Evolutionary conservation across 768 basidiomycete genomes (phyloP).

Genomic region (Russula foetens): DNA sequence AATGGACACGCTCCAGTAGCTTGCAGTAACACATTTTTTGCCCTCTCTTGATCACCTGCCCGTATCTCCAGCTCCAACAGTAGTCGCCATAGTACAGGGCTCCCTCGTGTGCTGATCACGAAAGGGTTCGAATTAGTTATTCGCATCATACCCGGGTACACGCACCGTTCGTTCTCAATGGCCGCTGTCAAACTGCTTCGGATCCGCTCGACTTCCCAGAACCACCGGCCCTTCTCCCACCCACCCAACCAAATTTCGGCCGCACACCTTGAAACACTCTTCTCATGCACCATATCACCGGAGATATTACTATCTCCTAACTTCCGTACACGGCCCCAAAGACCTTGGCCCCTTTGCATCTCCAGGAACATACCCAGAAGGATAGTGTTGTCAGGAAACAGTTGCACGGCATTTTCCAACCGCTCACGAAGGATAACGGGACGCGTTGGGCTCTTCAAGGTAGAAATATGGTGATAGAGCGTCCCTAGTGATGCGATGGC

Average conservation of each 20-base stretch:
- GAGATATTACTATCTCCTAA: constrained; percentile 41
- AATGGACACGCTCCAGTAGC: constrained; percentile 71
- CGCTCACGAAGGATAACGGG: constrained; percentile 52
- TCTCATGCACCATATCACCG: constrained; percentile 35
- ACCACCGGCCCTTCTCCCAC: constrained; percentile 74
- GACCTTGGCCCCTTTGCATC: constrained; percentile 64
- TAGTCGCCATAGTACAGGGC: constrained; percentile 64
- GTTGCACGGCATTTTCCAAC: constrained; percentile 42
- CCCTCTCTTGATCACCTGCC: constrained; percentile 45
- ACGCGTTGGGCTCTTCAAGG: constrained; percentile 49
- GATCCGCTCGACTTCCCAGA: constrained; percentile 60
- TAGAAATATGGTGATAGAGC: constrained; percentile 49
- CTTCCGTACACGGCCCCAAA: constrained; percentile 65
- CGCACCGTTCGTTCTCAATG: constrained; percentile 60
- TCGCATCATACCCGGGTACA: not conserved
- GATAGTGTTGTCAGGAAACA: constrained; percentile 63
- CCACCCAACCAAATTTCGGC: constrained; percentile 72
- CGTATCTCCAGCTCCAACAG: constrained; percentile 72
- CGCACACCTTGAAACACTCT: constrained; percentile 49
- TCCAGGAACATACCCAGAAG: constrained; percentile 70
- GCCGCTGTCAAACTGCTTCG: constrained; percentile 54
- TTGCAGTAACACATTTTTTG: constrained; percentile 66
- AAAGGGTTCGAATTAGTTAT: not conserved
- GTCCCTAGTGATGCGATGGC: constrained; percentile 47
- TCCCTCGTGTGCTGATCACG: constrained; percentile 51